phyloP scores from a whole-genome alignment of 1,284 basidiomycete species.

The Leccinum pallidistipes region DNA sequence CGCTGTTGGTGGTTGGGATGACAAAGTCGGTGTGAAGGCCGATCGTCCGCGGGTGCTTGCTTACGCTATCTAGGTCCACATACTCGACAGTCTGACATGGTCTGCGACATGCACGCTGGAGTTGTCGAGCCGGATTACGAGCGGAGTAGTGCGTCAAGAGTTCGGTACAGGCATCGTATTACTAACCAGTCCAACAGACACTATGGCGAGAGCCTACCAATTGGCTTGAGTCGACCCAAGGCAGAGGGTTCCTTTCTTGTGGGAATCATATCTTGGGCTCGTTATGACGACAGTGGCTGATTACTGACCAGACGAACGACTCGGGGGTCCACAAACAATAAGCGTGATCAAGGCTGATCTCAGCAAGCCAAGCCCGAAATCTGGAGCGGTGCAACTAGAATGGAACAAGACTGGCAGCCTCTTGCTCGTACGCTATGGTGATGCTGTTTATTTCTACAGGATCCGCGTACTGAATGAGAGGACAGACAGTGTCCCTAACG shows the following conservation, averaged over 20 bases:
- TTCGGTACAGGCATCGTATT: neutral
- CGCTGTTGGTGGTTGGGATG: constrained; percentile 81
- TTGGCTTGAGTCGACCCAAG: constrained; percentile 79
- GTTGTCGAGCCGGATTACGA: constrained; percentile 53
- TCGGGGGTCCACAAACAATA: constrained; percentile 57
- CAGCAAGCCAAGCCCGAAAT: constrained; percentile 60
- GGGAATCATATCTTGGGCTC: constrained; percentile 6
- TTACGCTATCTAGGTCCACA: constrained; percentile 55
- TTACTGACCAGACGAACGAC: constrained; percentile 54
- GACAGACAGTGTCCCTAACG: constrained; percentile 60
- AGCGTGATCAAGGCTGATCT: constrained; percentile 50
- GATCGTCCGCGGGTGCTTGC: neutral
- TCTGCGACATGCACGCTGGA: constrained; percentile 66
- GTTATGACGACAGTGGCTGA: constrained; percentile 3
- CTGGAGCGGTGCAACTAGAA: constrained; percentile 66
- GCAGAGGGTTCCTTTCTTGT: constrained; percentile 84
- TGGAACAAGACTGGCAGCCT: constrained; percentile 78
- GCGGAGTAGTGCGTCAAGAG: constrained; percentile 50
- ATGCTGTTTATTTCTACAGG: constrained; percentile 6
- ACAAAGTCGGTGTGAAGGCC: constrained; percentile 54
- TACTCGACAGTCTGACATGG: constrained; percentile 81
- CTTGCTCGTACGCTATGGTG: constrained; percentile 71
- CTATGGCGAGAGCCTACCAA: constrained; percentile 80
- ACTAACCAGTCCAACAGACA: constrained; percentile 41
- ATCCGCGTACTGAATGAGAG: constrained; percentile 4